phyloP scores from a whole-genome alignment of 805 yeast genomes.

The Candida rishiriensis region DNA sequence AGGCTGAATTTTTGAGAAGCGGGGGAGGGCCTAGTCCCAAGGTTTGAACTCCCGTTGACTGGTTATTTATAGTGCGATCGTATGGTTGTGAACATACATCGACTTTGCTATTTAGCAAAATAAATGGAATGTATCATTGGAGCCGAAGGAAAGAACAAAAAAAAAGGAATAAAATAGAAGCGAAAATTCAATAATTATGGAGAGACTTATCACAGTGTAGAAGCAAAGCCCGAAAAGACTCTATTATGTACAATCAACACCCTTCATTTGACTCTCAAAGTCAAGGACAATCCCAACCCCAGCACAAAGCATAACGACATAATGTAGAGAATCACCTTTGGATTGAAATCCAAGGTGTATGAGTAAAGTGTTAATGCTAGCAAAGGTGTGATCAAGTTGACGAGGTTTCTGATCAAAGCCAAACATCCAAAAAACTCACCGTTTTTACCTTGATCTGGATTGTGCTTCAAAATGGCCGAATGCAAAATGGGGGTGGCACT shows the following conservation, averaged over 20 bases:
- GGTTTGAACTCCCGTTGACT: no score
- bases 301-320: conserved; percentile 5
- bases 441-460: conserved; percentile 44
- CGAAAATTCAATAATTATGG: neutral
- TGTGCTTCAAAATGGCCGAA: conserved; percentile 57
- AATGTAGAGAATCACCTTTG: conserved; percentile 34
- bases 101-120: no score
- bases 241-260: no score
- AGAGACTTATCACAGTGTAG: no score
- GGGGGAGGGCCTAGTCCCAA: neutral
- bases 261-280: conserved; percentile 1
- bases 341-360: conserved; percentile 33
- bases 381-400: conserved; percentile 47
- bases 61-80: no score
- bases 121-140: no score
- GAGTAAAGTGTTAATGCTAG: conserved; percentile 45
- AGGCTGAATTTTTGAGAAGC: conserved; percentile 22
- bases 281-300: neutral
- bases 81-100: no score
- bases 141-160: no score
- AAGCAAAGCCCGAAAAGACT: no score
- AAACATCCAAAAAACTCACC: conserved; percentile 76
- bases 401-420: conserved; percentile 50
- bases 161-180: neutral
- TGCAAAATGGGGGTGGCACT: conserved; percentile 55